Evolutionary conservation across 2,329 filamentous ascomycete genomes (phyloP).

Genomic region (Verticillium albo-atrum): DNA sequence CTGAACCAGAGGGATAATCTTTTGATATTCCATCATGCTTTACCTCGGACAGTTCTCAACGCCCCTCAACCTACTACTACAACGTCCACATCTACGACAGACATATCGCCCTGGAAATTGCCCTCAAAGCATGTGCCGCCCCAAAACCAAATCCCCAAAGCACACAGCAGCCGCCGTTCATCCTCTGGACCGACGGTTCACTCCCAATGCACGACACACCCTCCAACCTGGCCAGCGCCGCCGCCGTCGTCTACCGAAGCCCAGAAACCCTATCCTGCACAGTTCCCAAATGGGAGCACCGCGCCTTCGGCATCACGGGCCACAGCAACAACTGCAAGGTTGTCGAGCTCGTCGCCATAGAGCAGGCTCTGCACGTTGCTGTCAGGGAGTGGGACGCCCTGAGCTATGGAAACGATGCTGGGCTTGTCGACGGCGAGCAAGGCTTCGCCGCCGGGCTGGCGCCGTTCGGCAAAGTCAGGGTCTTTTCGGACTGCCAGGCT

Average conservation of each 20-base stretch:
- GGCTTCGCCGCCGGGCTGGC: background rate
- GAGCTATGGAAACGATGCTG: background rate
- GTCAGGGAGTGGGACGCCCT: background rate
- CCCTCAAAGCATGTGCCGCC: background rate
- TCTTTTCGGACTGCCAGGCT: background rate
- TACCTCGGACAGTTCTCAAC: no score
- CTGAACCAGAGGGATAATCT: no score
- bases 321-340: background rate
- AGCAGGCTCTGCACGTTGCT: background rate
- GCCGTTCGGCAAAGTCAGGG: background rate
- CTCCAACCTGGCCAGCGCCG: background rate
- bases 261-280: background rate
- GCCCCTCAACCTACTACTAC: background rate
- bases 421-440: background rate
- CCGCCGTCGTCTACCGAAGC: background rate
- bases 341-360: background rate
- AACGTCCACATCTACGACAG: background rate
- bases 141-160: background rate
- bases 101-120: background rate
- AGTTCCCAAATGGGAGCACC: background rate
- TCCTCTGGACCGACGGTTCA: background rate
- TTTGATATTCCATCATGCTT: accelerated
- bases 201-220: background rate
- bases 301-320: background rate
- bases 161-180: background rate